A percentile compares a stretch with the other conserved stretches of the same genome.
Evolutionary conservation across 2,329 filamentous ascomycete species (phyloP).

Genomic region (Diaporthe velutina): DNA sequence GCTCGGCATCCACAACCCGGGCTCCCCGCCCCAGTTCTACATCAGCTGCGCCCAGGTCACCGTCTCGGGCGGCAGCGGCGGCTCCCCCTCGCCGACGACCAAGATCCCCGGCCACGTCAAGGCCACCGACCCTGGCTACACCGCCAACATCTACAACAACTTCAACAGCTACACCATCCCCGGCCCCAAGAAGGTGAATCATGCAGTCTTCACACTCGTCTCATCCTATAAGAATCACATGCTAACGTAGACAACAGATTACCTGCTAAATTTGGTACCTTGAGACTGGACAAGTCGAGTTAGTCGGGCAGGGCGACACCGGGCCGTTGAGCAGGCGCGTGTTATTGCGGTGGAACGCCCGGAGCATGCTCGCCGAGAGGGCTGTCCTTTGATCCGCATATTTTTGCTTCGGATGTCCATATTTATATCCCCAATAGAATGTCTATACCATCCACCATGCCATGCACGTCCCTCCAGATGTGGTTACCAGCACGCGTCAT

Average conservation of each 20-base stretch:
- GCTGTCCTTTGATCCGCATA: background rate
- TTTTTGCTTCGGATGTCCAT: conserved; percentile 20
- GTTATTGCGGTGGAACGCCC: background rate
- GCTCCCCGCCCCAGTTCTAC: conserved; percentile 61
- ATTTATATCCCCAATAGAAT: conserved; percentile 16
- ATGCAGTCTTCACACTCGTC: accelerated
- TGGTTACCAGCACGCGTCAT: background rate
- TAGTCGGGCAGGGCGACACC: background rate
- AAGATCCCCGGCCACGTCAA: conserved; percentile 53
- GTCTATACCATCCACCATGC: background rate
- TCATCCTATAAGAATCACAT: background rate
- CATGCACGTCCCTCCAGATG: accelerated
- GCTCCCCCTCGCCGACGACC: conserved; percentile 50
- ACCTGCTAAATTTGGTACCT: background rate
- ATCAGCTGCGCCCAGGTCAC: conserved; percentile 57
- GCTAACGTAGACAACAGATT: conserved; percentile 3
- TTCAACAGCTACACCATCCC: conserved; percentile 44
- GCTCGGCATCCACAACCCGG: conserved; percentile 71
- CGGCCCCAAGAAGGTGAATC: conserved; percentile 23
- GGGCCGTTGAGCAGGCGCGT: background rate
- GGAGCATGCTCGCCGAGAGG: background rate
- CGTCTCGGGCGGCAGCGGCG: conserved; percentile 54
- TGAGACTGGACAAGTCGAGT: background rate
- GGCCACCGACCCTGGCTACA: conserved; percentile 55
- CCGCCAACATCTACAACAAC: conserved; percentile 53